Conservation (phyloP, 345 rosid genomes). For the Eucalyptus shirleyi region DNA sequence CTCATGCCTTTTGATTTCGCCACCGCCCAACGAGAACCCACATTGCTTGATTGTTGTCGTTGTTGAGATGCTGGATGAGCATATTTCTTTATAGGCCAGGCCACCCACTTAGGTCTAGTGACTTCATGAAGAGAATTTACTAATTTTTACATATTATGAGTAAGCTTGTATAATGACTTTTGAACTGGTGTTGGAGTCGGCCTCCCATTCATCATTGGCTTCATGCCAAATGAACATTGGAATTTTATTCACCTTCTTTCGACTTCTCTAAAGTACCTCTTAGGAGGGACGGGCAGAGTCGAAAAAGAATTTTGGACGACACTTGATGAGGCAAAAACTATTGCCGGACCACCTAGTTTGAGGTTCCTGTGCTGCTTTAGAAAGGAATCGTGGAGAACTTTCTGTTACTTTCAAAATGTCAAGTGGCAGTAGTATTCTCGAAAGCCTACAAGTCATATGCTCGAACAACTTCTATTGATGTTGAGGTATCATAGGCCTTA, state of each 20-base stretch:
- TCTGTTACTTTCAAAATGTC: not conserved
- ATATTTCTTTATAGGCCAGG: not conserved
- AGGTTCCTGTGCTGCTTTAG: not conserved
- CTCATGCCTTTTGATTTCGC: not conserved
- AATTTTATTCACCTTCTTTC: not conserved
- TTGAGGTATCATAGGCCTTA: not conserved
- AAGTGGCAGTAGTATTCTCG: not conserved
- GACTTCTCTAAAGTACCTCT: not conserved
- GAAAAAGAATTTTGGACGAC: not conserved
- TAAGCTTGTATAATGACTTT: not conserved
- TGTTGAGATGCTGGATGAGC: not conserved
- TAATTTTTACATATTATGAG: not conserved
- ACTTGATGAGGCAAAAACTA: not conserved
- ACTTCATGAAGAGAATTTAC: not conserved
- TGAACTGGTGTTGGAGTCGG: not conserved
- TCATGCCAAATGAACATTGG: not conserved
- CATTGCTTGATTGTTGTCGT: not conserved
- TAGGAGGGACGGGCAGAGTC: not conserved
- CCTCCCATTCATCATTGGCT: not conserved
- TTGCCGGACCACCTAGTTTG: not conserved
- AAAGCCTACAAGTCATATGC: not conserved
- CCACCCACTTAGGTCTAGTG: not conserved
- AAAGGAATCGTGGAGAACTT: not conserved
- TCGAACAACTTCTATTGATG: not conserved
- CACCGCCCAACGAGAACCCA: not conserved